Percentiles rank a stretch among this genome's conserved stretches.
These are phyloP conservation scores for Trichoderma endophyticum DNA, from an alignment of 2,329 filamentous ascomycete genomes.

Conservation along the genomic window DNA sequence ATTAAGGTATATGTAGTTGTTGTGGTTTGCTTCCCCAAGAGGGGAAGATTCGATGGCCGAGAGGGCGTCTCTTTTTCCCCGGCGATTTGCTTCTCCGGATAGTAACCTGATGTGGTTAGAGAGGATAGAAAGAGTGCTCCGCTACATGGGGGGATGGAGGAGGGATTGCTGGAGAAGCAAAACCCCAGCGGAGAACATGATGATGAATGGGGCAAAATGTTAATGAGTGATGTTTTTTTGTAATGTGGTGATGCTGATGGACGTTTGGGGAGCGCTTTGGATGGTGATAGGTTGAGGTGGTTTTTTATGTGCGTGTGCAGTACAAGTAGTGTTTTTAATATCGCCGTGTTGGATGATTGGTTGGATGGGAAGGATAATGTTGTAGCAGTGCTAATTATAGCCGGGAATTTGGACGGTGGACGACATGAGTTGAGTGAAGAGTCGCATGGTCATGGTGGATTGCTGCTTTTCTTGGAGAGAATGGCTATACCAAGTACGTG, in stretches of 20 bases:
- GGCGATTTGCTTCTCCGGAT: conserved; percentile 4
- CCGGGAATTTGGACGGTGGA: neutral
- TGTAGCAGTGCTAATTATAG: neutral
- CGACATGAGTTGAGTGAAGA: neutral
- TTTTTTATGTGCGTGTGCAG: too few species aligned
- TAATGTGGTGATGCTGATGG: neutral
- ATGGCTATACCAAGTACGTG: neutral
- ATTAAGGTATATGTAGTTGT: neutral
- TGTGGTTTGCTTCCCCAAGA: neutral
- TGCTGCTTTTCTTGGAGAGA: neutral
- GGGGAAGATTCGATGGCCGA: neutral
- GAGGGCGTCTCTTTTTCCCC: neutral
- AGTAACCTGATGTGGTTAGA: conserved; percentile 15
- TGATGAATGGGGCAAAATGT: neutral
- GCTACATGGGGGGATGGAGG: neutral
- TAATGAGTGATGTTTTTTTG: neutral
- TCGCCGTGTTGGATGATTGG: neutral
- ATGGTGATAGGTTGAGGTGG: too few species aligned
- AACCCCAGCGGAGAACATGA: neutral
- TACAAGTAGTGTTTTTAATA: too few species aligned
- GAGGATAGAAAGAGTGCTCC: neutral
- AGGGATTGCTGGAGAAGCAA: neutral
- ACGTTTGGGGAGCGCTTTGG: too few species aligned
- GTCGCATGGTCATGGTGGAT: neutral
- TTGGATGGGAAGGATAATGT: neutral